Evolutionary conservation across 2,329 filamentous ascomycete species (phyloP), one percentile per base, ranked within the genome.

Genomic region (Nectriaceae sp.): DNA sequence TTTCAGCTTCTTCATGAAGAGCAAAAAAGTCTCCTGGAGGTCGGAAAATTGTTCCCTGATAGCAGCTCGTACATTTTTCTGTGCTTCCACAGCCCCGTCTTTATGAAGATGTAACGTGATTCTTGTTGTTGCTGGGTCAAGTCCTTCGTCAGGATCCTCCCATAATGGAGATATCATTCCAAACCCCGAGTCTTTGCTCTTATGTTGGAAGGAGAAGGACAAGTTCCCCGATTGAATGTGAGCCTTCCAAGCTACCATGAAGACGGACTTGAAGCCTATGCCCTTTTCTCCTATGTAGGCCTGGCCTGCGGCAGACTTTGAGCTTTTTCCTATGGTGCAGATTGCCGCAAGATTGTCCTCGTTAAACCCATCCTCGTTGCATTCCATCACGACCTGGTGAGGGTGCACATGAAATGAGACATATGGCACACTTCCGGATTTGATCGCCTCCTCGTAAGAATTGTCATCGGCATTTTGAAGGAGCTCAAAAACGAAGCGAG

Each of bases 391-490:
- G 1, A 83, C 66, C 0, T 42, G 59, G 24, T 67, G 55, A 0
- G 68, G 61, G 4, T 66, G 60, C 1, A 80, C 51, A 11, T 53
- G 45, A 44, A 72, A 77, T 6, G 59, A 54, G 1, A 72, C 56
- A 38, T 55, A 67, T 0, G 73, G 73, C 3, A 44, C 49, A 0
- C 49, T 21, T 0, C 62, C 55, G 0, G 18, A 48, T 1, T 43
- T 50, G 4, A 36, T 18, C 1, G 66, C 64, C 15, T 37, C 57
- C 11, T 4, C 46, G 53, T 74, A 80, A 11, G 47, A 46, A 47
- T 79, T 79, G 57, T 80, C 77, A 38, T 82, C 78, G 4, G 76
- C 76, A 55, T 82, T 82, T 50, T 80, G 78, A 0, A 82, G 67
- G 1, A 82, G 57, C 56, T 82, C 78, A 26, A 78, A 75, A 1